phyloP scores from a whole-genome alignment of 2,329 filamentous ascomycete species.

The Exophiala lecanii-corni region DNA sequence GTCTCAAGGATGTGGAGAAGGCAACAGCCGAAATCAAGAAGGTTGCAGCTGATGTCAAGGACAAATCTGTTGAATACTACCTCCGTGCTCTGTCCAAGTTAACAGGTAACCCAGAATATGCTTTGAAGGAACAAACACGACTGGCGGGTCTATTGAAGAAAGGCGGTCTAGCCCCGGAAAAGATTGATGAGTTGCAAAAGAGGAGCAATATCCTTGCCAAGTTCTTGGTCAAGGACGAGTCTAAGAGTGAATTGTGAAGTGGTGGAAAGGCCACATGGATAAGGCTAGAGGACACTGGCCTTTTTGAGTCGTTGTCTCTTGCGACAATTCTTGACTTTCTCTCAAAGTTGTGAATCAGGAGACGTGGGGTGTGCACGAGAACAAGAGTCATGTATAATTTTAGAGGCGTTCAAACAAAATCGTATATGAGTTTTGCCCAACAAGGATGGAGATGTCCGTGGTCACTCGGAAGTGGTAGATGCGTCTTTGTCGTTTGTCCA shows the following conservation, averaged over 20 bases:
- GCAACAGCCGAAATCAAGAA: constrained; percentile 68
- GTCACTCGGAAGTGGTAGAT: too few relatives aligned
- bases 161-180: constrained; percentile 76
- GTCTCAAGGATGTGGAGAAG: constrained; percentile 44
- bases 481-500: too few relatives aligned
- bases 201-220: constrained; percentile 83
- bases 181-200: constrained; percentile 80
- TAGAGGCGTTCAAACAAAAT: too few relatives aligned
- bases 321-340: too few relatives aligned
- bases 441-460: too few relatives aligned
- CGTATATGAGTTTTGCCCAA: too few relatives aligned
- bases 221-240: constrained; percentile 61
- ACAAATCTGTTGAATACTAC: constrained; percentile 91
- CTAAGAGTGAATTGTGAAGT: constrained; percentile 60
- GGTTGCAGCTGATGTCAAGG: constrained; percentile 62
- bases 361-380: too few relatives aligned
- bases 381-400: too few relatives aligned
- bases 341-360: too few relatives aligned
- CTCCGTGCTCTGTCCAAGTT: constrained; percentile 86
- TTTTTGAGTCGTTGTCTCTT: too few relatives aligned
- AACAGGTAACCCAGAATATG: constrained; percentile 69
- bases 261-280: too few relatives aligned
- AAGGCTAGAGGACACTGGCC: too few relatives aligned
- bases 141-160: constrained; percentile 77
- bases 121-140: constrained; percentile 77